A percentile compares a stretch with the other conserved stretches of the same genome.
Evolutionary conservation across 345 rosid species (phyloP).

Genomic region (Eucalyptus regnans): DNA sequence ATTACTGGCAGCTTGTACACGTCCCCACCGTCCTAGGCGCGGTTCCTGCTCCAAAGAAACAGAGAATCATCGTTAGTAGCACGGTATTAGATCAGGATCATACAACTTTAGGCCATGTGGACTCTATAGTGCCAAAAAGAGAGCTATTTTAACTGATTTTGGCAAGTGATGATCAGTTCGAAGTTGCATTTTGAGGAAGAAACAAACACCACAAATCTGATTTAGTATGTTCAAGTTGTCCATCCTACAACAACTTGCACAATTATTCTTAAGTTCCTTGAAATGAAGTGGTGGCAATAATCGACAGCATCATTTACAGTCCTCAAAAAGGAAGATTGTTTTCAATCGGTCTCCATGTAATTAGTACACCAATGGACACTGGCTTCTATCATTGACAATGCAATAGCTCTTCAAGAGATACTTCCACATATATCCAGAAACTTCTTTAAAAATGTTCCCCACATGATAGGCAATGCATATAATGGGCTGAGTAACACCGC

Average conservation of each 20-base stretch:
- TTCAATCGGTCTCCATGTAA: background rate
- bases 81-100: background rate
- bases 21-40: conserved; percentile 92
- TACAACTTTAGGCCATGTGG: background rate
- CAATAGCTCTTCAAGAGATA: background rate
- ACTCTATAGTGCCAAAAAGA: background rate
- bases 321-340: background rate
- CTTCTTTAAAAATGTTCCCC: background rate
- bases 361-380: background rate
- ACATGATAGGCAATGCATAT: background rate
- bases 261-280: background rate
- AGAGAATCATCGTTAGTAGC: background rate
- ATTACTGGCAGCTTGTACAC: conserved; percentile 38
- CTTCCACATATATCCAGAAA: background rate
- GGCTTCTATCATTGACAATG: background rate
- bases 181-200: background rate
- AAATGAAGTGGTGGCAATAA: background rate
- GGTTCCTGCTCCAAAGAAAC: conserved; percentile 50
- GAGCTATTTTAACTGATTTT: background rate
- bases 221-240: background rate
- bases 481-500: background rate
- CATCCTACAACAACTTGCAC: background rate
- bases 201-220: background rate
- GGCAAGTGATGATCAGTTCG: background rate
- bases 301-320: background rate